A percentile compares a stretch with the other conserved stretches of the same genome.
phyloP scores from a whole-genome alignment of 805 yeast genomes.

The Candida sanyiensis region DNA sequence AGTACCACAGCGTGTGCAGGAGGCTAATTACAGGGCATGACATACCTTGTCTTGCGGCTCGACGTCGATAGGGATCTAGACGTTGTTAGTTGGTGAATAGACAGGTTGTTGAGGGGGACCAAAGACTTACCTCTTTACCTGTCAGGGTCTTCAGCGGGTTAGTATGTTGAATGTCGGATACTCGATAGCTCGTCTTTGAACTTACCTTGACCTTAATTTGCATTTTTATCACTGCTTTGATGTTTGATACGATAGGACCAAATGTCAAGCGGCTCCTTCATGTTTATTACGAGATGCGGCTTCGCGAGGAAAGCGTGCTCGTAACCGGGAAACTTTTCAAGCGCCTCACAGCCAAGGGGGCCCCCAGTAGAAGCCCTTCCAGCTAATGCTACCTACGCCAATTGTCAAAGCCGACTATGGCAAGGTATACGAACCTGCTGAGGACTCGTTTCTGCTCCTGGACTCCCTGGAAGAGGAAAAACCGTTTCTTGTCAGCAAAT shows the following conservation, averaged over 20 bases:
- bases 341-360: not conserved
- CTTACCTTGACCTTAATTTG: constrained; percentile 60
- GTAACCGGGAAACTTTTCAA: not conserved
- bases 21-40: constrained; percentile 3
- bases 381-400: constrained; percentile 77
- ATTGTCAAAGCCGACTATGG: constrained; percentile 51
- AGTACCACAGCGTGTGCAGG: constrained; percentile 14
- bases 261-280: no score
- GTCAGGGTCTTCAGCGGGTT: constrained; percentile 48
- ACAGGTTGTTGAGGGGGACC: not conserved
- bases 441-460: constrained; percentile 79
- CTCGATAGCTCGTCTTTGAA: not conserved
- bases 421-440: constrained; percentile 92
- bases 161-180: not conserved
- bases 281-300: no score
- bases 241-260: no score
- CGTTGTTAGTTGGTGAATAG: constrained; percentile 9
- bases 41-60: constrained; percentile 60
- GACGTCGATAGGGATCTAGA: constrained; percentile 61
- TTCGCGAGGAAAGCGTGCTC: constrained; percentile 1
- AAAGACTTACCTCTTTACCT: constrained; percentile 58
- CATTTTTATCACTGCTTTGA: constrained; percentile 35
- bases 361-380: not conserved
- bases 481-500: constrained; percentile 29
- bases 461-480: constrained; percentile 71